phyloP scores from a whole-genome alignment of 306 rosid species.

The Medicago truncatula region MtrunA17r5.0-ANR NC_053047.1:28007501-28008000 shows the following conservation, averaged over 20 bases:
- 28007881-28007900: slow-evolving; percentile 62
- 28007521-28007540: too few relatives aligned
- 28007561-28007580: background rate
- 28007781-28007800: slow-evolving; percentile 67
- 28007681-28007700: slow-evolving; percentile 17
- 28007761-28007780: slow-evolving; percentile 58
- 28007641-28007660: background rate
- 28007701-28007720: background rate
- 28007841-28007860: slow-evolving; percentile 56
- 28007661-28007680: background rate
- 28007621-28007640: slow-evolving; percentile 32
- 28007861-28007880: slow-evolving; percentile 71
- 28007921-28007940: slow-evolving; percentile 88
- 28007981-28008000: slow-evolving; percentile 69
- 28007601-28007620: slow-evolving; percentile 38
- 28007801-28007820: slow-evolving; percentile 54
- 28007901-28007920: slow-evolving; percentile 71
- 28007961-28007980: slow-evolving; percentile 69
- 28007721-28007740: slow-evolving; percentile 33
- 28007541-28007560: background rate
- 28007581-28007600: background rate
- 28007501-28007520: too few relatives aligned
- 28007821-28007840: slow-evolving; percentile 33
- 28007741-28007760: slow-evolving; percentile 59
- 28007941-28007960: slow-evolving; percentile 75